Conservation (phyloP, 2,329 filamentous ascomycete species). For the Talaromyces amestolkiae region DNA sequence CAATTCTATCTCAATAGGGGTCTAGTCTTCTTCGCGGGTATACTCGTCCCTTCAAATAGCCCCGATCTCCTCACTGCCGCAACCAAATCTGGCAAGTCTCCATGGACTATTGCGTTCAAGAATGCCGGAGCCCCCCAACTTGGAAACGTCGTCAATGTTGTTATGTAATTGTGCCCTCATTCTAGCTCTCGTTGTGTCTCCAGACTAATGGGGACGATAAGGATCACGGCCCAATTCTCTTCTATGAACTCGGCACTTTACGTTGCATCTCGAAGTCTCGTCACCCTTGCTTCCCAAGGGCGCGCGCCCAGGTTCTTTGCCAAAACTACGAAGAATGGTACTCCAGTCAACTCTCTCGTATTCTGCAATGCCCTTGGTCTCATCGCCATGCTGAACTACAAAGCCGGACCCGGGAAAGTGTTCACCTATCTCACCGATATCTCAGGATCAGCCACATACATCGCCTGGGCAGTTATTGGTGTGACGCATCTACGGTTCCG, state of each 20-base stretch:
- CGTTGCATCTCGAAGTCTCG: conserved; percentile 8
- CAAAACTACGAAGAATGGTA: conserved; percentile 41
- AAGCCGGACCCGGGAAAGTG: conserved; percentile 60
- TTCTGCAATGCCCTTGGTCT: conserved; percentile 55
- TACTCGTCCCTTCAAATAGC: conserved; percentile 10
- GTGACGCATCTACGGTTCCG: conserved; percentile 44
- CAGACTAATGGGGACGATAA: not conserved
- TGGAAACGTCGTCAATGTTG: conserved; percentile 5
- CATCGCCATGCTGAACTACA: conserved; percentile 68
- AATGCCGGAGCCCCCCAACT: conserved; percentile 7
- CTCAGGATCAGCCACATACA: conserved; percentile 36
- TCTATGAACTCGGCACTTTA: conserved; percentile 15
- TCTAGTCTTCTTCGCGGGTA: conserved; percentile 9
- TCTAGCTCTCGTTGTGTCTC: not conserved
- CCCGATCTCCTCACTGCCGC: conserved; percentile 9
- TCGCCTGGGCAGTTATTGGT: conserved; percentile 42
- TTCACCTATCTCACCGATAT: conserved; percentile 44
- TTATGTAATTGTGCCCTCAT: not conserved
- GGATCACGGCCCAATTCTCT: conserved; percentile 14
- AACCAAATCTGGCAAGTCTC: conserved; percentile 12
- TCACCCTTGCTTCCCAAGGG: conserved; percentile 6
- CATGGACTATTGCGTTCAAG: conserved; percentile 10
- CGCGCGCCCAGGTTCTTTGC: conserved; percentile 33
- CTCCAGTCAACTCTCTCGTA: conserved; percentile 43
- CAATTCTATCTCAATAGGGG: not conserved